A percentile compares a stretch with the other conserved stretches of the same genome.
phyloP scores from a whole-genome alignment of 306 rosid genomes.

The Pterocarpus macrocarpus region DNA sequence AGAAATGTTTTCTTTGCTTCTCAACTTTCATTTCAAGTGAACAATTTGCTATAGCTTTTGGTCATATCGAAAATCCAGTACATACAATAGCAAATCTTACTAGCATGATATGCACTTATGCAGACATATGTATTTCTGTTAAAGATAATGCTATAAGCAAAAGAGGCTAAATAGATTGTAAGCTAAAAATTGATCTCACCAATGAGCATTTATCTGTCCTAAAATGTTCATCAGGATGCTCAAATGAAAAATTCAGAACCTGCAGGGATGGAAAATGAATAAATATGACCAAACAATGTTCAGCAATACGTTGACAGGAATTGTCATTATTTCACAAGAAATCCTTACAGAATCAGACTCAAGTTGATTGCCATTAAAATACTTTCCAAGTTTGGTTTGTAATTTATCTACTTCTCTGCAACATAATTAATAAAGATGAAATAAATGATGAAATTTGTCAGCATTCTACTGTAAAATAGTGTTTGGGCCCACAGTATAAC shows the following conservation, averaged over 20 bases:
- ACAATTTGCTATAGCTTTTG: slow-evolving; percentile 11
- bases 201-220: slow-evolving; percentile 58
- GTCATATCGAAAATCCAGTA: slow-evolving; percentile 23
- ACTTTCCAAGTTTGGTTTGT: slow-evolving; percentile 60
- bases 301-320: slow-evolving; percentile 29
- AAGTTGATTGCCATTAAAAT: slow-evolving; percentile 61
- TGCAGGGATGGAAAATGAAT: slow-evolving; percentile 42
- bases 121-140: slow-evolving; percentile 18
- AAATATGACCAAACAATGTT: slow-evolving; percentile 38
- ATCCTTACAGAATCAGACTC: slow-evolving; percentile 64
- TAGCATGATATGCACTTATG: slow-evolving; percentile 7
- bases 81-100: slow-evolving; percentile 23
- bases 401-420: slow-evolving; percentile 74
- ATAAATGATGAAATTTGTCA: slow-evolving; percentile 38
- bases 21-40: slow-evolving; percentile 30
- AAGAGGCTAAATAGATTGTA: slow-evolving; percentile 13
- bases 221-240: slow-evolving; percentile 54
- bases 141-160: slow-evolving; percentile 31
- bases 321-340: slow-evolving; percentile 37
- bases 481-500: slow-evolving; percentile 14
- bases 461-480: slow-evolving; percentile 24
- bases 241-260: slow-evolving; percentile 61
- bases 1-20: slow-evolving; percentile 18
- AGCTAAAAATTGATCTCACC: slow-evolving; percentile 57
- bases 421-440: slow-evolving; percentile 38